phyloP scores from a whole-genome alignment of 2,329 filamentous ascomycete species.

The Venturia aucupariae region DNA sequence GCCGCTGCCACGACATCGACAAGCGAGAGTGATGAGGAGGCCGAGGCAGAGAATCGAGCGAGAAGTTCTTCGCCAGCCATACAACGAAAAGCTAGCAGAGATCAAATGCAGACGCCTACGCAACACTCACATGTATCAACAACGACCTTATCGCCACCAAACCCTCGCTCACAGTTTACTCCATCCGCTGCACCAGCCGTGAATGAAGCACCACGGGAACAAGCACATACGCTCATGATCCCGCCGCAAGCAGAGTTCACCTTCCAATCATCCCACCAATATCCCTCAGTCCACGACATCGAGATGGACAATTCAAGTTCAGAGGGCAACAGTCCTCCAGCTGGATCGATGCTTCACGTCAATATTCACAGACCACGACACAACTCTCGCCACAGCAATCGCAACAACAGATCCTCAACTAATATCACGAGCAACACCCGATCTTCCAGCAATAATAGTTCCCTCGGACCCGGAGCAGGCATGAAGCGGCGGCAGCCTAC shows the following conservation, averaged over 20 bases:
- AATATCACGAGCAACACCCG: background rate
- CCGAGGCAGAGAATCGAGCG: slow-evolving; percentile 50
- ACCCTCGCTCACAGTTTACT: slow-evolving; percentile 20
- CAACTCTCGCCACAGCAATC: slow-evolving; percentile 17
- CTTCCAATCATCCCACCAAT: slow-evolving; percentile 56
- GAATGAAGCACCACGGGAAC: slow-evolving; percentile 15
- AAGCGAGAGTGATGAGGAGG: slow-evolving; percentile 62
- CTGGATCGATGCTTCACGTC: slow-evolving; percentile 12
- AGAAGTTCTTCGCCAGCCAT: slow-evolving; percentile 50
- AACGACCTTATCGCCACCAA: background rate
- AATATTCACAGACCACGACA: slow-evolving; percentile 12
- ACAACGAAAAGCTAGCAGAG: slow-evolving; percentile 38
- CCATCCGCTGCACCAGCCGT: slow-evolving; percentile 17
- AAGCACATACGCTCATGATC: slow-evolving; percentile 17
- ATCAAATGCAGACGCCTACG: slow-evolving; percentile 24
- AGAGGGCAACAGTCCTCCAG: slow-evolving; percentile 23
- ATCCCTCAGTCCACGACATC: slow-evolving; percentile 41
- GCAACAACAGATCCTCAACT: slow-evolving; percentile 13
- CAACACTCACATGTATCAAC: background rate
- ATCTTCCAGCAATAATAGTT: slow-evolving; percentile 28
- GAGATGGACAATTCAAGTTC: slow-evolving; percentile 50
- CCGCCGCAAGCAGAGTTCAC: slow-evolving; percentile 45
- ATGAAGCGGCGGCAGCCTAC: slow-evolving; percentile 66
- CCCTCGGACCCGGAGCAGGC: slow-evolving; percentile 55
- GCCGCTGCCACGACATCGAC: slow-evolving; percentile 35